A percentile compares a stretch with the other conserved stretches of the same genome.
These are phyloP conservation scores for Vigna trinervia DNA, from an alignment of 306 rosid genomes.

Conservation along the genomic window DNA sequence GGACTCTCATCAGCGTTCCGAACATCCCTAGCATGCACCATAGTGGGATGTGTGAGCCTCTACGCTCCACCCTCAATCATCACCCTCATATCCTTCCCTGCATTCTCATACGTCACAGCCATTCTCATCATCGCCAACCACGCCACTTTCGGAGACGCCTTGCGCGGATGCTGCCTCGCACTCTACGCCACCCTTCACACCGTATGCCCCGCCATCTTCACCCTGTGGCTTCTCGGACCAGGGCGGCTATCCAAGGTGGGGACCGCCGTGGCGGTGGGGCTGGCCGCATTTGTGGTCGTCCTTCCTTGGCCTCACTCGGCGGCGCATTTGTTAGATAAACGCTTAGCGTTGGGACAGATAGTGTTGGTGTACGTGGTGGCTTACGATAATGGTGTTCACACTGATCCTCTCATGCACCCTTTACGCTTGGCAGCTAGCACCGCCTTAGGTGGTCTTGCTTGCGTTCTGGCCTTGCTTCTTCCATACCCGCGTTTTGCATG, in stretches of 20 bases:
- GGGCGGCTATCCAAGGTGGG: conserved; percentile 46
- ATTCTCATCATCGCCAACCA: conserved; percentile 57
- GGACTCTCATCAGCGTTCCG: conserved; percentile 67
- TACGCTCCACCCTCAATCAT: conserved; percentile 59
- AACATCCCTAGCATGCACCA: conserved; percentile 62
- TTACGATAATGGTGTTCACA: conserved; percentile 45
- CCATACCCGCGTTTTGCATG: conserved; percentile 74
- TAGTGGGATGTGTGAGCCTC: conserved; percentile 61
- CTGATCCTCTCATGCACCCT: conserved; percentile 62
- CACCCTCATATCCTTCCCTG: conserved; percentile 58
- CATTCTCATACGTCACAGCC: conserved; percentile 72
- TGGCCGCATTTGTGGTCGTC: conserved; percentile 65
- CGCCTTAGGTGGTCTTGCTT: conserved; percentile 60
- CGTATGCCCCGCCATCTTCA: conserved; percentile 60
- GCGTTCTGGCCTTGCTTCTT: conserved; percentile 57
- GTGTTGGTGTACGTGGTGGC: conserved; percentile 66
- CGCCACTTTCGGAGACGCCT: conserved; percentile 67
- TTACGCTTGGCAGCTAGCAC: conserved; percentile 61
- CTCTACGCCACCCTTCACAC: conserved; percentile 60
- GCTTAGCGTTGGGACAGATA: conserved; percentile 70
- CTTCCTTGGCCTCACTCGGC: conserved; percentile 50
- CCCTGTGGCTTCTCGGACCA: conserved; percentile 62
- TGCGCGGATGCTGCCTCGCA: conserved; percentile 59
- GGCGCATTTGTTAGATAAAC: conserved; percentile 60
- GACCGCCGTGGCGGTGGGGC: conserved; percentile 56